Conservation (phyloP, 2,329 filamentous ascomycete species). For the Fusarium aywerte region DNA sequence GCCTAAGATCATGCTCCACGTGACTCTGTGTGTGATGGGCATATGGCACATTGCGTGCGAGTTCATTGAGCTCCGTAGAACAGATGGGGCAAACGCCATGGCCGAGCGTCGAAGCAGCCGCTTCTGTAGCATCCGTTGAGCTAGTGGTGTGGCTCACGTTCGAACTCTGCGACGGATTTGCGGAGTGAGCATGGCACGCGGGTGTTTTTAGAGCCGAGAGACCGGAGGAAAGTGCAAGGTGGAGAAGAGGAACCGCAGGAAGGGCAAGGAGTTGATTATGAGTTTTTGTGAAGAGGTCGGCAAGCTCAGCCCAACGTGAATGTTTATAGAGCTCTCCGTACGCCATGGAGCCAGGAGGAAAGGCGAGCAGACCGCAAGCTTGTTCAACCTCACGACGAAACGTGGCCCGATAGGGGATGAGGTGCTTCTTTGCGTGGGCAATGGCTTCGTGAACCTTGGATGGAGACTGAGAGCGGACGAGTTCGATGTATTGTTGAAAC, state of each 20-base stretch:
- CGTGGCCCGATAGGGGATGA: conserved; percentile 74
- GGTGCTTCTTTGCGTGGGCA: conserved; percentile 82
- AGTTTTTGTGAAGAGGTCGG: conserved; percentile 82
- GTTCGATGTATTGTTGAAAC: conserved; percentile 93
- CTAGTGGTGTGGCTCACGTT: conserved; percentile 56
- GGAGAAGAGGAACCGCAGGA: conserved; percentile 83
- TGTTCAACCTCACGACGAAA: conserved; percentile 75
- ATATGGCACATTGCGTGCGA: conserved; percentile 89
- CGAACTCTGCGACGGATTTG: conserved; percentile 5
- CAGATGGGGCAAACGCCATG: conserved; percentile 94
- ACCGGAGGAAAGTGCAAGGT: conserved; percentile 89
- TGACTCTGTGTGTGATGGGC: conserved; percentile 95
- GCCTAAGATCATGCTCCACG: conserved; percentile 85
- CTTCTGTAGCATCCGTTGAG: conserved; percentile 55
- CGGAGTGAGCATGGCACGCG: conserved; percentile 72
- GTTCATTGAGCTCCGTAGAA: conserved; percentile 91
- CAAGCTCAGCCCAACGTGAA: conserved; percentile 79
- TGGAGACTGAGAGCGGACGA: conserved; percentile 75
- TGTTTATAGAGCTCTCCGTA: conserved; percentile 74
- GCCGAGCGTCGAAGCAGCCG: conserved; percentile 60
- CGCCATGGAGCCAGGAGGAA: conserved; percentile 61
- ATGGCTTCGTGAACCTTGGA: conserved; percentile 80
- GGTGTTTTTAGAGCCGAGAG: conserved; percentile 96
- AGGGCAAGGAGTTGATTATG: conserved; percentile 88
- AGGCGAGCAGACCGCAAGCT: conserved; percentile 84